Conservation (phyloP, 1,284 basidiomycete species). For the Phylloboletellus chloephorus region DNA sequence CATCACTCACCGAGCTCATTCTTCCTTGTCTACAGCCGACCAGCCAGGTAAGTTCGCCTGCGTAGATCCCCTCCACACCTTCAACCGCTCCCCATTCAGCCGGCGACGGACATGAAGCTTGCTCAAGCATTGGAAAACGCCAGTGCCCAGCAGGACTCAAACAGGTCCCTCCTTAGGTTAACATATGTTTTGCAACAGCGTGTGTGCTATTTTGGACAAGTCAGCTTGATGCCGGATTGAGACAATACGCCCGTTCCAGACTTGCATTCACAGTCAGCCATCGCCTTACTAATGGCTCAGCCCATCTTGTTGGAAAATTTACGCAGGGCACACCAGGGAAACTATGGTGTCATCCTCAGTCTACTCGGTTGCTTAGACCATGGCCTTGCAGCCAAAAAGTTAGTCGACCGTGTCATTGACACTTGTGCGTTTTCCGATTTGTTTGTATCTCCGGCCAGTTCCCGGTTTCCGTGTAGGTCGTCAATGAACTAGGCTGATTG, state of each 20-base stretch:
- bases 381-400: slow-evolving; percentile 73
- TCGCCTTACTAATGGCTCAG: slow-evolving; percentile 77
- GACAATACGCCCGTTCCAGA: slow-evolving; percentile 34
- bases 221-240: slow-evolving; percentile 1
- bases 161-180: slow-evolving; percentile 74
- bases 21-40: slow-evolving; percentile 25
- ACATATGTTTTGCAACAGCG: slow-evolving; percentile 83
- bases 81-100: slow-evolving; percentile 29
- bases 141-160: slow-evolving; percentile 79
- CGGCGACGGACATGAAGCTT: slow-evolving; percentile 49
- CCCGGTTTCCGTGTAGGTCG: neutral
- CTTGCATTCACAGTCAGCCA: slow-evolving; percentile 69
- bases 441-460: neutral
- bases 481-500: slow-evolving; percentile 11
- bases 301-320: slow-evolving; percentile 80
- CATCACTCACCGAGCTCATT: slow-evolving; percentile 1
- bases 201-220: slow-evolving; percentile 29
- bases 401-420: slow-evolving; percentile 88
- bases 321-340: slow-evolving; percentile 82
- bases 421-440: slow-evolving; percentile 54
- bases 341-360: slow-evolving; percentile 85
- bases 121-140: slow-evolving; percentile 68
- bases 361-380: slow-evolving; percentile 85
- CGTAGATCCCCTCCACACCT: neutral
- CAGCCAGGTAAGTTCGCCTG: slow-evolving; percentile 23